Conservation (phyloP, 2,329 filamentous ascomycete genomes). For the Botrytis squamosa region DNA sequence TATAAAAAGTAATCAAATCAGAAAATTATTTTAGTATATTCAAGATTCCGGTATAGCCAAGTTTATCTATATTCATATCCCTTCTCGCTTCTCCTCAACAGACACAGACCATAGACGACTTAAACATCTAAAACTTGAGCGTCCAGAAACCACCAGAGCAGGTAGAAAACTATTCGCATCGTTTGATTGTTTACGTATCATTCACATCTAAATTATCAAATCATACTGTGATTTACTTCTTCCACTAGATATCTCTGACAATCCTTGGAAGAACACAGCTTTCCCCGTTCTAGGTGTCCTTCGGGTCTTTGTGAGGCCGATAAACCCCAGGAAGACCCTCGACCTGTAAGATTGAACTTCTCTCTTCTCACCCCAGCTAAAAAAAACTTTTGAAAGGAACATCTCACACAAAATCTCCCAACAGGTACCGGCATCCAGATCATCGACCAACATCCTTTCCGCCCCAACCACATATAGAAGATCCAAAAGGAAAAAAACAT, state of each 20-base stretch:
- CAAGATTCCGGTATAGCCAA: too few species aligned
- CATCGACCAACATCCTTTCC: too few species aligned
- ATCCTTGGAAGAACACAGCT: background rate
- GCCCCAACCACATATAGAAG: too few species aligned
- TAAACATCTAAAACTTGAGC: background rate
- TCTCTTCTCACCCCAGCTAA: accelerated
- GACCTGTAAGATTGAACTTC: background rate
- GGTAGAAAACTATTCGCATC: background rate
- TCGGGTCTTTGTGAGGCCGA: background rate
- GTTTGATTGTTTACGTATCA: background rate
- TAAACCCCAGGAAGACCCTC: background rate
- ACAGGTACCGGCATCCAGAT: too few species aligned
- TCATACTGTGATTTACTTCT: background rate
- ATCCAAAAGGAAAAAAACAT: too few species aligned
- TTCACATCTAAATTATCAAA: background rate
- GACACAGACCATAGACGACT: background rate
- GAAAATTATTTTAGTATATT: too few species aligned
- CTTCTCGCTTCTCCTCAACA: background rate
- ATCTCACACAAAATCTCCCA: background rate
- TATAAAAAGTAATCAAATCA: too few species aligned
- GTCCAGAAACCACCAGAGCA: background rate
- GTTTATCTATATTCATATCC: background rate
- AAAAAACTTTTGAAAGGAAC: background rate
- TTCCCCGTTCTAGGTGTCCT: too few species aligned
- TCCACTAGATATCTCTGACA: background rate